These are phyloP conservation scores for Chlorella sp. DNA, from an alignment of 139 green algal species.

Conservation along the genomic window DNA sequence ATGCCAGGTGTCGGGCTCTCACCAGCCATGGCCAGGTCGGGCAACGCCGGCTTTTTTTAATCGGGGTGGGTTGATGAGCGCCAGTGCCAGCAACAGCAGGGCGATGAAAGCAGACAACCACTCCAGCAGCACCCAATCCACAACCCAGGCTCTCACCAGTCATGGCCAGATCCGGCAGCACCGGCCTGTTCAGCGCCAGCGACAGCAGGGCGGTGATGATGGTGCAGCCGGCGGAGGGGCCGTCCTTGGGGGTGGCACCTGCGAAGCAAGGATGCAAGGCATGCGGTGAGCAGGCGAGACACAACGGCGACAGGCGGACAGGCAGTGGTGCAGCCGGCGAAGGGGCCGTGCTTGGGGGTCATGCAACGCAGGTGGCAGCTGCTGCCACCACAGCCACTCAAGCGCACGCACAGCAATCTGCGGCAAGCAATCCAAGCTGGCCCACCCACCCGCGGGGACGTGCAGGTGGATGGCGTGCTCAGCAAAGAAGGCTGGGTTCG, in stretches of 20 bases:
- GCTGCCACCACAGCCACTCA: too few species aligned
- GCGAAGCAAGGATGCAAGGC: background rate
- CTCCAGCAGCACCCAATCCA: background rate
- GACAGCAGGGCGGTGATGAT: slow-evolving; percentile 94
- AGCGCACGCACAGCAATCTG: too few species aligned
- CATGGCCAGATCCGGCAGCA: slow-evolving; percentile 86
- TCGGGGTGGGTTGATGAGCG: background rate
- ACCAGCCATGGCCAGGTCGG: slow-evolving; percentile 21
- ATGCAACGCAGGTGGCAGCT: too few species aligned
- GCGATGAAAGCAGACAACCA: background rate
- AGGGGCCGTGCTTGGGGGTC: background rate
- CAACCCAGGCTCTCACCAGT: slow-evolving; percentile 56
- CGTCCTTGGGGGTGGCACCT: slow-evolving; percentile 95
- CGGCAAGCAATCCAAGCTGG: too few species aligned
- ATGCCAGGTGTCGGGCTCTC: too few species aligned
- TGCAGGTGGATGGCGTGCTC: slow-evolving; percentile 89
- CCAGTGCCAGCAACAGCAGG: background rate
- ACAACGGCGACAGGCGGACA: background rate
- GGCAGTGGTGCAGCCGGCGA: background rate
- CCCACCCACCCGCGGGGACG: slow-evolving; percentile 72
- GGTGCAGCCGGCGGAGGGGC: slow-evolving; percentile 88
- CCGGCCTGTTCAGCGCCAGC: slow-evolving; percentile 80
- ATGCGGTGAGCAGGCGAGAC: background rate
- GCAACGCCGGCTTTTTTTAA: slow-evolving; percentile 67
- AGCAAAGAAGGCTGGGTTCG: slow-evolving; percentile 56